These are phyloP conservation scores for Proteromonas lacertae DNA, from an alignment of 352 stramenopile genomes.

Conservation along the genomic window DNA sequence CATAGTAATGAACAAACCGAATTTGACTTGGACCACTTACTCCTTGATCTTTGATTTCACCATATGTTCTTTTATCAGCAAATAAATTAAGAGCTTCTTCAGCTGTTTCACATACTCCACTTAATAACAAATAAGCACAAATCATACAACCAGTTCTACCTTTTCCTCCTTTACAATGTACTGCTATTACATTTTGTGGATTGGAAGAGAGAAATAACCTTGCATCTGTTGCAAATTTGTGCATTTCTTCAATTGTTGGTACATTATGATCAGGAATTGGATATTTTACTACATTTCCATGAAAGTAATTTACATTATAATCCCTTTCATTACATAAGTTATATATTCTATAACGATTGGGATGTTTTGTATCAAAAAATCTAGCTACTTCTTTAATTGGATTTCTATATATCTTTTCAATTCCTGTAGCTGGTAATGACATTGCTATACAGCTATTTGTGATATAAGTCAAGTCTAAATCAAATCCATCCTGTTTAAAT, in stretches of 20 bases:
- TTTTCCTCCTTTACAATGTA: constrained; percentile 52
- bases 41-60: too few species aligned
- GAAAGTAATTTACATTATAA: constrained; percentile 5
- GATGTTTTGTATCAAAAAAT: constrained; percentile 42
- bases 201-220: constrained; percentile 8
- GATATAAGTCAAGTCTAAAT: constrained; percentile 58
- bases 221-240: constrained; percentile 7
- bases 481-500: constrained; percentile 41
- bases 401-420: constrained; percentile 37
- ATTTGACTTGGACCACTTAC: too few species aligned
- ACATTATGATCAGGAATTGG: constrained; percentile 12
- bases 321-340: constrained; percentile 39
- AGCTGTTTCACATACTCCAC: background rate
- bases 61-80: too few species aligned
- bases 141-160: constrained; percentile 48
- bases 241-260: constrained; percentile 7
- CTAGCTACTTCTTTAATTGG: constrained; percentile 28
- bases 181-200: constrained; percentile 30
- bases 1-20: too few species aligned
- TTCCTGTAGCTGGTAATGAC: constrained; percentile 37
- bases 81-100: too few species aligned
- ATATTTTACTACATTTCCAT: constrained; percentile 5
- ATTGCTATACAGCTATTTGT: constrained; percentile 37
- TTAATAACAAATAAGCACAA: constrained; percentile 6
- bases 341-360: constrained; percentile 37